phyloP scores from a whole-genome alignment of 2,329 filamentous ascomycete genomes.

The Paraphaeosphaeria minitans region DNA sequence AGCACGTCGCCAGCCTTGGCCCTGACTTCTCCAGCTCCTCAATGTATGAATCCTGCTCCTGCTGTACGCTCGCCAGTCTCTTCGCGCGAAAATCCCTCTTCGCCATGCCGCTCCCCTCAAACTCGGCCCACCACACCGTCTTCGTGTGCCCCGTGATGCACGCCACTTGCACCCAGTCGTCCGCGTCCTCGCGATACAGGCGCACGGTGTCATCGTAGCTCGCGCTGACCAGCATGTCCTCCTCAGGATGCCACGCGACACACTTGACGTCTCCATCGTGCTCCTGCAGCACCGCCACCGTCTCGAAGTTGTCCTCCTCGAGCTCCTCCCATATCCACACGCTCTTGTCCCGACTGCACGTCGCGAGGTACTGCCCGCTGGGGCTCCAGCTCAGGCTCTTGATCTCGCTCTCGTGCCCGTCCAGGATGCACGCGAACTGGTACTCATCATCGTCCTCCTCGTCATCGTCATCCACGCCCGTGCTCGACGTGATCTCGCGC shows the following conservation, averaged over 20 bases:
- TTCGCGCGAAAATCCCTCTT: conserved; percentile 31
- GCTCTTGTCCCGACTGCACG: conserved; percentile 88
- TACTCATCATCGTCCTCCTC: conserved; percentile 76
- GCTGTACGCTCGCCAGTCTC: conserved; percentile 29
- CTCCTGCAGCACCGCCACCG: conserved; percentile 90
- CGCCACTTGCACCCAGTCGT: conserved; percentile 92
- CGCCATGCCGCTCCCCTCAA: conserved; percentile 55
- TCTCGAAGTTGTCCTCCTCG: conserved; percentile 95
- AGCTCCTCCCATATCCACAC: conserved; percentile 99
- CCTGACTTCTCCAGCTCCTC: conserved; percentile 49
- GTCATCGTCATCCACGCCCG: conserved; percentile 38
- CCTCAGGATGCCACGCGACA: conserved; percentile 86
- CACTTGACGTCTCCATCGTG: conserved; percentile 96
- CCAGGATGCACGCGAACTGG: conserved; percentile 88
- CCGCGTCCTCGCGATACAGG: conserved; percentile 86
- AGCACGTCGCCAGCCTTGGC: conserved; percentile 76
- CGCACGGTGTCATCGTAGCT: conserved; percentile 93
- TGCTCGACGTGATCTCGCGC: background rate
- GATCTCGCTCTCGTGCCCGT: conserved; percentile 95
- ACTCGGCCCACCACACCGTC: conserved; percentile 89
- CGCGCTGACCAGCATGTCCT: conserved; percentile 80
- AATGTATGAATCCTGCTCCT: conserved; percentile 43
- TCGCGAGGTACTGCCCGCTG: conserved; percentile 79
- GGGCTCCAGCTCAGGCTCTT: conserved; percentile 78
- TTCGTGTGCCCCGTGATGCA: conserved; percentile 79